Evolutionary conservation across 1,139 yeast species (phyloP).

Genomic region (Barnettozyma hawaiiensis): DNA sequence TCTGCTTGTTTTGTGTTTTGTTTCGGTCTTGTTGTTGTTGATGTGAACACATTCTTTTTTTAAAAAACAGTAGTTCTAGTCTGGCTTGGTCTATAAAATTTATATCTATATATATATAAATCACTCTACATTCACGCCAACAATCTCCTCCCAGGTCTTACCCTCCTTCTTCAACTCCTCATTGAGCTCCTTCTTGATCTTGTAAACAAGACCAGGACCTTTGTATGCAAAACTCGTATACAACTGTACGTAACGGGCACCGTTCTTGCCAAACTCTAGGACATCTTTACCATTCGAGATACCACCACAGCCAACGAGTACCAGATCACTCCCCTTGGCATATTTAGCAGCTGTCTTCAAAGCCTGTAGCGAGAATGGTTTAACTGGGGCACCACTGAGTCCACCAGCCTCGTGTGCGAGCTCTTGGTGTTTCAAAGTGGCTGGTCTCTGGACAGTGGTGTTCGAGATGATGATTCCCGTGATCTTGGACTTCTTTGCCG

Average conservation of each 20-base stretch:
- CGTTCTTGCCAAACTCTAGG: slow-evolving; percentile 86
- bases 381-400: slow-evolving; percentile 86
- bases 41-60: too few species aligned
- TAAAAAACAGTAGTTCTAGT: too few species aligned
- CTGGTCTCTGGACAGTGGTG: slow-evolving; percentile 83
- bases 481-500: slow-evolving; percentile 70
- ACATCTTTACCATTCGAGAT: slow-evolving; percentile 81
- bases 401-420: slow-evolving; percentile 71
- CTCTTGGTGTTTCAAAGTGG: slow-evolving; percentile 43
- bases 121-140: slow-evolving; percentile 43
- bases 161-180: slow-evolving; percentile 65
- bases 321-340: slow-evolving; percentile 62
- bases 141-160: slow-evolving; percentile 75
- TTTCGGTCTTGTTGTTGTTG: neutral
- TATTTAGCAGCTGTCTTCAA: slow-evolving; percentile 64
- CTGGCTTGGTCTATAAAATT: neutral
- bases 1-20: neutral
- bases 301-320: slow-evolving; percentile 93
- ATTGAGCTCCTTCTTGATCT: slow-evolving; percentile 70
- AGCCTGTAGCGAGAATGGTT: slow-evolving; percentile 71
- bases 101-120: neutral
- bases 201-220: slow-evolving; percentile 85
- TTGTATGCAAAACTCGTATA: slow-evolving; percentile 89
- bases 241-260: slow-evolving; percentile 80
- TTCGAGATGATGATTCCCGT: slow-evolving; percentile 93